phyloP scores from a whole-genome alignment of 352 stramenopile genomes.

The Phytophthora megakarya region DNA sequence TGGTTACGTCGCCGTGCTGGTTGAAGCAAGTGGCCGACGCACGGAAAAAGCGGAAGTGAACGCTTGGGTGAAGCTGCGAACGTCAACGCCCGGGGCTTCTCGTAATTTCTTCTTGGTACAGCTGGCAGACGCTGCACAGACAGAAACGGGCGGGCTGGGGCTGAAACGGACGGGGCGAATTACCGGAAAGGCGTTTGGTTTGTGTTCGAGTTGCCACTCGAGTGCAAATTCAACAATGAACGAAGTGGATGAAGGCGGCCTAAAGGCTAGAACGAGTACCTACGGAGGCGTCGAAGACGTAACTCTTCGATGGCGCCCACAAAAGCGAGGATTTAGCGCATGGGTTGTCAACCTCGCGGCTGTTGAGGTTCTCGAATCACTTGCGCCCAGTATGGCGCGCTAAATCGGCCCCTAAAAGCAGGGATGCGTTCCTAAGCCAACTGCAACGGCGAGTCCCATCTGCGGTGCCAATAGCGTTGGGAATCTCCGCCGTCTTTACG shows the following conservation, averaged over 20 bases:
- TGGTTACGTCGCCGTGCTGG: constrained; percentile 1
- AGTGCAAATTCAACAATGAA: constrained; percentile 64
- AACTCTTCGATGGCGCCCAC: constrained; percentile 10
- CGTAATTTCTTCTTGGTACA: constrained; percentile 42
- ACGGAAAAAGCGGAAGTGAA: constrained; percentile 38
- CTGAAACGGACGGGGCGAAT: constrained; percentile 31
- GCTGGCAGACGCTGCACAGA: constrained; percentile 23
- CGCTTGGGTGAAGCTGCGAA: constrained; percentile 12
- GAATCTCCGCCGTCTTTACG: constrained; percentile 21
- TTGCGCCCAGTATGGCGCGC: constrained; percentile 15
- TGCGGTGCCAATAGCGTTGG: constrained; percentile 25
- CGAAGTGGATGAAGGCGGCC: constrained; percentile 6
- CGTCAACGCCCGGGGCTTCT: constrained; percentile 21
- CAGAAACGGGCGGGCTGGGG: constrained; percentile 26
- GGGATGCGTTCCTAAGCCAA: constrained; percentile 35
- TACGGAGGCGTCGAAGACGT: constrained; percentile 15
- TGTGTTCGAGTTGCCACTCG: constrained; percentile 5
- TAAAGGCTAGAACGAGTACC: constrained; percentile 9
- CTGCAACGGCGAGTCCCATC: constrained; percentile 39
- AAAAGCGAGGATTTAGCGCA: constrained; percentile 19
- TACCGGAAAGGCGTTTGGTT: constrained; percentile 15
- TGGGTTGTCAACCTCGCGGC: constrained; percentile 33
- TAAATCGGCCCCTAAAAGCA: constrained; percentile 27
- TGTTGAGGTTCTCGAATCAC: constrained; percentile 21
- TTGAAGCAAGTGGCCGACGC: constrained; percentile 25